These are phyloP conservation scores for Clarireedia monteithiana DNA, from an alignment of 2,329 filamentous ascomycete species.

Conservation along the genomic window DNA sequence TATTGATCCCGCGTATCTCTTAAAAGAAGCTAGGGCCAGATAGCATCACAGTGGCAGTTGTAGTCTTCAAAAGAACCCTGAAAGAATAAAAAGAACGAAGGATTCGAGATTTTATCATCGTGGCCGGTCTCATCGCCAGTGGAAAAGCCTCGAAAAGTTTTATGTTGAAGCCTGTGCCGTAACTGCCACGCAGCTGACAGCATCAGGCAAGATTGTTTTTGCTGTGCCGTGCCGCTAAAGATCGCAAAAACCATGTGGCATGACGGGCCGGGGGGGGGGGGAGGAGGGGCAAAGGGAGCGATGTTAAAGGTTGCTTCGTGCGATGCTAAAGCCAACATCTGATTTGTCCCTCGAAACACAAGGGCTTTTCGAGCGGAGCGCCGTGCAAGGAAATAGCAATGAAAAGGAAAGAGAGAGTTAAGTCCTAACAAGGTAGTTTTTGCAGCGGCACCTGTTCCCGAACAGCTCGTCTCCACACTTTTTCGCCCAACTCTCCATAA, in stretches of 20 bases:
- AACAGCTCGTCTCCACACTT: conserved; percentile 1
- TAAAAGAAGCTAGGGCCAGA: neutral
- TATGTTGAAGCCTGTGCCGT: neutral
- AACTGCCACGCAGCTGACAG: conserved; percentile 10
- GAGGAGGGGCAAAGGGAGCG: neutral
- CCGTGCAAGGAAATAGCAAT: neutral
- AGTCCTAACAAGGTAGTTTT: neutral
- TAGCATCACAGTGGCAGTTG: neutral
- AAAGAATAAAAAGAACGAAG: neutral
- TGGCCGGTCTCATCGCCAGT: conserved; percentile 3
- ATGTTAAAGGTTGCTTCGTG: neutral
- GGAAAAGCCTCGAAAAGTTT: neutral
- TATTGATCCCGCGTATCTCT: neutral
- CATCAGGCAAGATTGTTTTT: conserved; percentile 10
- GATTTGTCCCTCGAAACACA: neutral
- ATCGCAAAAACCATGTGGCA: conserved; percentile 9
- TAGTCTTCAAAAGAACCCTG: neutral
- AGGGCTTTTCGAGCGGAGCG: neutral
- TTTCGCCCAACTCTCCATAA: neutral
- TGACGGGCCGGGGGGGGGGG: neutral
- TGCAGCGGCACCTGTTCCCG: neutral
- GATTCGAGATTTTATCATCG: conserved; percentile 1
- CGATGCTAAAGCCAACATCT: neutral
- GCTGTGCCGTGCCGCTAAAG: conserved; percentile 9
- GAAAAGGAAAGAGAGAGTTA: neutral